phyloP scores from a whole-genome alignment of 2,329 filamentous ascomycete species.

The Lecanosticta acicola region DNA sequence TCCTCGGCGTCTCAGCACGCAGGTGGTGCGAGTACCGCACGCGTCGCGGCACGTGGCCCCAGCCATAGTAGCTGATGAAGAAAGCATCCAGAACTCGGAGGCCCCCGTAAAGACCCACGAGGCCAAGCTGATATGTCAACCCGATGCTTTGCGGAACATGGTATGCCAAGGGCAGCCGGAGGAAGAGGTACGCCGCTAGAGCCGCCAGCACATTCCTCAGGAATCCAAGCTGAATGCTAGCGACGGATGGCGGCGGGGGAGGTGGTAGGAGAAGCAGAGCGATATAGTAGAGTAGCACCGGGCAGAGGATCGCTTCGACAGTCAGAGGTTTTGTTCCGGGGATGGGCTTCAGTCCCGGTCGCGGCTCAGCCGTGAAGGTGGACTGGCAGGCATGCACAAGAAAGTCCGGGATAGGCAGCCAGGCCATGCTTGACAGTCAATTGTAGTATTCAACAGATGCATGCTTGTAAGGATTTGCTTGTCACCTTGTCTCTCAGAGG shows the following conservation, averaged over 20 bases:
- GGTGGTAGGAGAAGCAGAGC: constrained; percentile 40
- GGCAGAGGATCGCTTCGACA: constrained; percentile 35
- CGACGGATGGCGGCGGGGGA: constrained; percentile 34
- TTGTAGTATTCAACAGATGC: background rate
- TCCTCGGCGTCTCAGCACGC: constrained; percentile 28
- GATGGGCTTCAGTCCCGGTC: constrained; percentile 38
- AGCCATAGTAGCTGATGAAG: constrained; percentile 40
- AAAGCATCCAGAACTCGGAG: constrained; percentile 41
- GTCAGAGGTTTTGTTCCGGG: constrained; percentile 39
- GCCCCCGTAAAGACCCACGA: constrained; percentile 41
- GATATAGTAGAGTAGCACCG: constrained; percentile 40
- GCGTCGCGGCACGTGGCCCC: constrained; percentile 38
- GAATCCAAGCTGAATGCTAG: constrained; percentile 26
- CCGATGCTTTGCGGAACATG: constrained; percentile 42
- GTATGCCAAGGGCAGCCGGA: constrained; percentile 39
- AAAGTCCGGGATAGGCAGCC: constrained; percentile 14
- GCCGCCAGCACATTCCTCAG: constrained; percentile 38
- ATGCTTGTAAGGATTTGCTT: background rate
- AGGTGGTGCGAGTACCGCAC: constrained; percentile 38
- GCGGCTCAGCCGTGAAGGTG: constrained; percentile 26
- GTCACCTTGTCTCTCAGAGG: background rate
- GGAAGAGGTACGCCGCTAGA: constrained; percentile 36
- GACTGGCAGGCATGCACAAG: constrained; percentile 19
- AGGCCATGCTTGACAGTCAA: background rate
- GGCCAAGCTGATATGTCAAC: constrained; percentile 42